phyloP scores from a whole-genome alignment of 352 stramenopile genomes.

The Pythium plurisporium region DNA sequence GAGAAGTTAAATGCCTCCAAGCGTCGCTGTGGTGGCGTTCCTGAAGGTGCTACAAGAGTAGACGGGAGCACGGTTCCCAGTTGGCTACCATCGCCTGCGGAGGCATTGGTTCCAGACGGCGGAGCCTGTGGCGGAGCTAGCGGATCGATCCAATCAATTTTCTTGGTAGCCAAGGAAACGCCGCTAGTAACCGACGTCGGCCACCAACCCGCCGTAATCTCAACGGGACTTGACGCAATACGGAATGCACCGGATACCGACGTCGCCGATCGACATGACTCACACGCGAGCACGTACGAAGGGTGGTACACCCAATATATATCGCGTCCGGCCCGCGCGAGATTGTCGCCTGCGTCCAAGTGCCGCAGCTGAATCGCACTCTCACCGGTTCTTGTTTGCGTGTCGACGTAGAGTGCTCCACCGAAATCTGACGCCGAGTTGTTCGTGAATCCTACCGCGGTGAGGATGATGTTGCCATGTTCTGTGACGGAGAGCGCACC shows the following conservation, averaged over 20 bases:
- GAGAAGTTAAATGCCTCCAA: neutral
- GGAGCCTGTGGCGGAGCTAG: neutral
- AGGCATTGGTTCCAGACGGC: no score
- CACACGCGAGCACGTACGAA: neutral
- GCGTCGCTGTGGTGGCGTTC: neutral
- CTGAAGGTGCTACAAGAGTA: no score
- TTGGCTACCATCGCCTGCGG: neutral
- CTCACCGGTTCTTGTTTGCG: slow-evolving; percentile 10
- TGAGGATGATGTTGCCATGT: slow-evolving; percentile 29
- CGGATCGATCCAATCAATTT: slow-evolving; percentile 13
- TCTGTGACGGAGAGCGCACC: slow-evolving; percentile 39
- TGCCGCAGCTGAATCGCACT: slow-evolving; percentile 2
- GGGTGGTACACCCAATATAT: slow-evolving; percentile 45
- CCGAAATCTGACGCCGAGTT: slow-evolving; percentile 52
- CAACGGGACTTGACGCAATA: slow-evolving; percentile 38
- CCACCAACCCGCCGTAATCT: slow-evolving; percentile 51
- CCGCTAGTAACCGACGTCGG: slow-evolving; percentile 53
- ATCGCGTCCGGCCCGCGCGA: slow-evolving; percentile 34
- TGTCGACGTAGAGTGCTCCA: slow-evolving; percentile 50
- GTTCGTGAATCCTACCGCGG: slow-evolving; percentile 23
- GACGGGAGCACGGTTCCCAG: neutral
- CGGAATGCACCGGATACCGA: neutral
- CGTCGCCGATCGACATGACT: neutral
- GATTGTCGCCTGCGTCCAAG: slow-evolving; percentile 31
- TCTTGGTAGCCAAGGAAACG: slow-evolving; percentile 35